Evolutionary conservation across 2,329 filamentous ascomycete genomes (phyloP).

Genomic region (Sporothrix brunneoviolacea): DNA sequence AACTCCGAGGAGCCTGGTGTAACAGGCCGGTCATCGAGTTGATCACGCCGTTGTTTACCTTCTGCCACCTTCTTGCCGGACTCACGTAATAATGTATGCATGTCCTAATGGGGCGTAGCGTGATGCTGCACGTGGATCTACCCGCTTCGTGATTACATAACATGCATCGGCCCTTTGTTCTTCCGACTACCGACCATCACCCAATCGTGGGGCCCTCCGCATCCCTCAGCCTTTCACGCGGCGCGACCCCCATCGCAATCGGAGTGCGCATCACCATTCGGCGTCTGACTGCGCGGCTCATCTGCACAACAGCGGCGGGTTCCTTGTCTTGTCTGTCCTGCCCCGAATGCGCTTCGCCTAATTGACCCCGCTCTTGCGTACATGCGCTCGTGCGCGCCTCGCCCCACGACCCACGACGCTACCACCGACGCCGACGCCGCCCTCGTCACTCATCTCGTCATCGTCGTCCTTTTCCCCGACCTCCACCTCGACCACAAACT

Average conservation of each 20-base stretch:
- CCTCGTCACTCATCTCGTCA: not conserved
- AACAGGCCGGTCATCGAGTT: no score
- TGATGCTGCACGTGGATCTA: no score
- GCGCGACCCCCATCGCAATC: slow-evolving; percentile 1
- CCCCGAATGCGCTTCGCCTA: not conserved
- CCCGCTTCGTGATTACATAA: not conserved
- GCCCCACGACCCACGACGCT: not conserved
- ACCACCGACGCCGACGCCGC: no score
- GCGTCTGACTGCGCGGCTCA: not conserved
- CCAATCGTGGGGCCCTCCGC: slow-evolving; percentile 5
- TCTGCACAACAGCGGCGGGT: not conserved
- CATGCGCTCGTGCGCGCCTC: slow-evolving; percentile 4
- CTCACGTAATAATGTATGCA: no score
- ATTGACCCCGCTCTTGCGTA: not conserved
- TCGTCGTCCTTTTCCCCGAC: not conserved
- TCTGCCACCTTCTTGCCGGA: no score
- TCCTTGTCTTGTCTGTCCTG: not conserved
- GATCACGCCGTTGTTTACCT: no score
- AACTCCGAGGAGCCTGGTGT: no score
- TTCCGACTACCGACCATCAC: not conserved
- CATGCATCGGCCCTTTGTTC: not conserved
- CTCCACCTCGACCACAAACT: no score
- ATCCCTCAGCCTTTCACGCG: slow-evolving; percentile 1
- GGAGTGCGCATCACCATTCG: not conserved
- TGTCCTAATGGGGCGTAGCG: no score